phyloP scores from a whole-genome alignment of 208 protist species.

The Angomonas ambiguus region DNA sequence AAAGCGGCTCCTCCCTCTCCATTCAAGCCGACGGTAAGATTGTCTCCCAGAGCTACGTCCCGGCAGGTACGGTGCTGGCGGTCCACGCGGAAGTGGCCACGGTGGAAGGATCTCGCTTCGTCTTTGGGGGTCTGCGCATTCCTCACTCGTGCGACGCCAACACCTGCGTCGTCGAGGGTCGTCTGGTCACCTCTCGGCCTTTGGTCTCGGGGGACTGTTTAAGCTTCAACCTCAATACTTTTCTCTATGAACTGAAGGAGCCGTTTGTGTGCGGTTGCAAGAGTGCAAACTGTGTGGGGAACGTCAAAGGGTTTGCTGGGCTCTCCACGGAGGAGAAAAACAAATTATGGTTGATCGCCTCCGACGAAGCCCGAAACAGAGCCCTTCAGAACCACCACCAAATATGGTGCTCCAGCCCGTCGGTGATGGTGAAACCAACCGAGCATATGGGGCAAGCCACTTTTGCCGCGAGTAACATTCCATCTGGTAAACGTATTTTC shows the following conservation, averaged over 20 bases:
- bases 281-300: constrained; percentile 22
- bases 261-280: constrained; percentile 54
- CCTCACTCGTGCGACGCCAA: constrained; percentile 77
- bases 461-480: constrained; percentile 47
- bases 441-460: constrained; percentile 55
- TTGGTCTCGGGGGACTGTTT: constrained; percentile 60
- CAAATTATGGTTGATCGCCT: constrained; percentile 34
- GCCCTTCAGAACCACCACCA: constrained; percentile 34
- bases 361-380: constrained; percentile 31
- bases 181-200: constrained; percentile 40
- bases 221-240: constrained; percentile 59
- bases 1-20: constrained; percentile 24
- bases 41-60: constrained; percentile 44
- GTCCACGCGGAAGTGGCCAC: constrained; percentile 18
- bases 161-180: constrained; percentile 54
- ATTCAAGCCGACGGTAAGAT: constrained; percentile 35
- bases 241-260: constrained; percentile 36
- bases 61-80: constrained; percentile 61
- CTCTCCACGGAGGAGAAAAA: constrained; percentile 32
- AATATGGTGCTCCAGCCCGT: constrained; percentile 33
- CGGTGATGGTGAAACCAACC: constrained; percentile 32
- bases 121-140: constrained; percentile 48
- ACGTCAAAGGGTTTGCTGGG: constrained; percentile 42
- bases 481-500: constrained; percentile 54
- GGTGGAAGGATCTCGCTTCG: constrained; percentile 29